phyloP scores from a whole-genome alignment of 1,139 yeast genomes.

The Hemisphaericaspora subhashii region DNA sequence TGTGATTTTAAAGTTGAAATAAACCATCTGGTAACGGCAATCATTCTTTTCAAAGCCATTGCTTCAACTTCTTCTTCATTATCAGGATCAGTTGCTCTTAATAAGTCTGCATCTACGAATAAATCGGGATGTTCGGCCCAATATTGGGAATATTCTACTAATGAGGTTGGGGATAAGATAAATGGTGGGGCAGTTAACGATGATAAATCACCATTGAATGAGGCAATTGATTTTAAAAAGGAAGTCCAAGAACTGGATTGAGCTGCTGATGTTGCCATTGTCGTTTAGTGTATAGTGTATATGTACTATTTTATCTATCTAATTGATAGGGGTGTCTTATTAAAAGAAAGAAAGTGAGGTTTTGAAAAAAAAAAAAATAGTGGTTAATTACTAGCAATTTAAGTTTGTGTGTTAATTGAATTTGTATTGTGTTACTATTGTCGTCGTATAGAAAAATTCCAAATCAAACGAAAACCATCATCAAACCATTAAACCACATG shows the following conservation, averaged over 20 bases:
- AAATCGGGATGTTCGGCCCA: slow-evolving; percentile 92
- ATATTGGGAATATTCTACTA: slow-evolving; percentile 87
- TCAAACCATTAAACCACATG: too few species aligned
- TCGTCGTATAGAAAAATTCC: too few species aligned
- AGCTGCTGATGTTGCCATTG: slow-evolving; percentile 25
- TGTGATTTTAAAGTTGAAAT: slow-evolving; percentile 89
- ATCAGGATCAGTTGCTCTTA: slow-evolving; percentile 32
- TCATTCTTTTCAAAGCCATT: slow-evolving; percentile 57
- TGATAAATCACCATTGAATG: slow-evolving; percentile 92
- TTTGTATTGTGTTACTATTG: too few species aligned
- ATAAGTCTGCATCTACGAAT: slow-evolving; percentile 65
- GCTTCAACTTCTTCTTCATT: slow-evolving; percentile 47
- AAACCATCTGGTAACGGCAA: slow-evolving; percentile 88
- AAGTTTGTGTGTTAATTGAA: too few species aligned
- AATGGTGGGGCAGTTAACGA: slow-evolving; percentile 98
- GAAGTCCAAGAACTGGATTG: slow-evolving; percentile 71
- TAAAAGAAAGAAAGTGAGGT: too few species aligned
- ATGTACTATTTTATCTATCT: too few species aligned
- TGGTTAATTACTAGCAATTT: too few species aligned
- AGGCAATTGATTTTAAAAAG: slow-evolving; percentile 85
- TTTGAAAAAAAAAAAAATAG: too few species aligned
- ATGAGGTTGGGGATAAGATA: slow-evolving; percentile 85
- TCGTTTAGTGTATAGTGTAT: too few species aligned
- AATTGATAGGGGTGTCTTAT: too few species aligned
- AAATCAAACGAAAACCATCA: too few species aligned